Evolutionary conservation across 306 rosid species (phyloP).

Genomic region (Datisca glomerata): DNA sequence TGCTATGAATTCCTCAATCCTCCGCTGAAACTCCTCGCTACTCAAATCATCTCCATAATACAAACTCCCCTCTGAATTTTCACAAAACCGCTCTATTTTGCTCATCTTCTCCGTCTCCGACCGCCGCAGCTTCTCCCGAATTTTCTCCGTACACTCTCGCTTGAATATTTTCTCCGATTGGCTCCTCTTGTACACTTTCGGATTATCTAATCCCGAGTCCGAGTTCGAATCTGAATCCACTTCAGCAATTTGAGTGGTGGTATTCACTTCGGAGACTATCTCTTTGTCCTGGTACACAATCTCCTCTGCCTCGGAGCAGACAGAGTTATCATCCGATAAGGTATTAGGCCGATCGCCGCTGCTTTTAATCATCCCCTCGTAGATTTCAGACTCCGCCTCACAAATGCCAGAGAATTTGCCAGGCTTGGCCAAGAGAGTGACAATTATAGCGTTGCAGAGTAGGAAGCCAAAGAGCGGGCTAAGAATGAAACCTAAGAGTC

Average conservation of each 20-base stretch:
- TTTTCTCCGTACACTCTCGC: background rate
- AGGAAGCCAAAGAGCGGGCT: conserved; percentile 63
- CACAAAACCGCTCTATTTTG: conserved; percentile 7
- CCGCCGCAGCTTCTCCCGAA: conserved; percentile 23
- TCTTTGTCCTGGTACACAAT: conserved; percentile 40
- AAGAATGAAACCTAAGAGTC: conserved; percentile 20
- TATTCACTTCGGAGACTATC: conserved; percentile 23
- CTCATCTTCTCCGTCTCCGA: conserved; percentile 40
- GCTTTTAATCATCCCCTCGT: conserved; percentile 9
- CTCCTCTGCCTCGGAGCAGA: conserved; percentile 4
- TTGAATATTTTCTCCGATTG: conserved; percentile 28
- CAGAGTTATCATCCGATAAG: background rate
- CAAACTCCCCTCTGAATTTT: conserved; percentile 6
- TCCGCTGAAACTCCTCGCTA: conserved; percentile 64
- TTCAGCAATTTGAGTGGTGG: background rate
- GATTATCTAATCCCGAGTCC: conserved; percentile 2
- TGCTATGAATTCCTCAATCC: conserved; percentile 68
- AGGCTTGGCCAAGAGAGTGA: conserved; percentile 44
- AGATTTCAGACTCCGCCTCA: conserved; percentile 14
- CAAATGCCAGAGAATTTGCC: conserved; percentile 4
- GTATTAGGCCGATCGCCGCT: background rate
- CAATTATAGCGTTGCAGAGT: conserved; percentile 53
- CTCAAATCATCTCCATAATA: conserved; percentile 42
- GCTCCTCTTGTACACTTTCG: conserved; percentile 23
- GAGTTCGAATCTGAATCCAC: background rate